Base-by-base conservation (phyloP, 2,329 filamentous ascomycete species). In the Hypoxylon sp. region DNA sequence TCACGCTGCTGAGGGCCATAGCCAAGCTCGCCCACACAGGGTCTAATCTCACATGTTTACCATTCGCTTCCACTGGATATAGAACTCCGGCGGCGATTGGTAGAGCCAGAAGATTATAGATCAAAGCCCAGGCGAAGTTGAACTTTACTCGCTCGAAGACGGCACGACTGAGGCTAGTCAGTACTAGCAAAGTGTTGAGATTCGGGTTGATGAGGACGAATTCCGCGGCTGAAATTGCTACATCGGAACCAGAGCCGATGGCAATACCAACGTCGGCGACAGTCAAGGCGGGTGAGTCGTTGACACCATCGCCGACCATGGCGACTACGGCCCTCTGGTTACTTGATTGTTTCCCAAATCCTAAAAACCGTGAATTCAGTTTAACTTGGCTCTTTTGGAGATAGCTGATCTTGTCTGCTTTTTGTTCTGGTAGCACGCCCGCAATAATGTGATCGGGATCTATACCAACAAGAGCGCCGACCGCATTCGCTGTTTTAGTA, bases 1-100 rank as follows among this genome's bases (percentile, higher is more conserved):
- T 94, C 70, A 97, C 89, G 79, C 91, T 94, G 79, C 93, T 97
- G 79, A 93, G 79, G 19, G 94, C 94, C 94, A 97, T 97, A 0
- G 93, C 93, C 78, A 97, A 80, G 72, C 89, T 90, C 11, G 93
- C 94, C 93, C 93, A 97, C 2, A 91, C 91, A 0, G 91, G 91
- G 78, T 92, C 90, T 55, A 93, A 79, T 69, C 87, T 81, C n/a
- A 93, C 79, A 76, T 91, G 90, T 30, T 77, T 77, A 1, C 83
- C 85, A 2, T 77, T 75, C 30, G 48, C 55, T 1, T 21, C 45
- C 5, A 58, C 6, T 2, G 55, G 55, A 17, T 58, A 58, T 4
- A 77, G 76, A 60, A 74, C 78, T 43, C 93, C 93, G 0, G 93
- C 93, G 0, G 93, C 92, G 57, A 96, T 84, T 1, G 93, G 93